Base-by-base conservation (phyloP, 176 grass and related monocot species). In the Eragrostis nindensis region DNA sequence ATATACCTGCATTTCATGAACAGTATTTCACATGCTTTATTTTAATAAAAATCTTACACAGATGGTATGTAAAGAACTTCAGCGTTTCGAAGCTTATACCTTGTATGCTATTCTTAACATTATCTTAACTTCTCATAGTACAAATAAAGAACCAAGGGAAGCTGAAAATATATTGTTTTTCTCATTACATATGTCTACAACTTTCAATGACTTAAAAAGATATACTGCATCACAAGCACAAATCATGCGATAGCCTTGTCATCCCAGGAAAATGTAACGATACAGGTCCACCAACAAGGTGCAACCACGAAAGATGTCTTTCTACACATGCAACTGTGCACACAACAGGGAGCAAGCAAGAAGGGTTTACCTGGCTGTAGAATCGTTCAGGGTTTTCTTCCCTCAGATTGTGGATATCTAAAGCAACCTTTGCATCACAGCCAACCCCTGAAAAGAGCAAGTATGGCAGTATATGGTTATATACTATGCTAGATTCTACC, bases 301-400 rank as follows among this genome's bases (percentile, higher is more conserved):
- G 47, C 48, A 26, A 64, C 70, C 40, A 25, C 17, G 41, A 21
- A 49, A 59, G 16, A 41, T 16, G 54, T 9, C 8, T 30, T 79
- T 22, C 6, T 17, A 52, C 30, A 49, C 40, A 65, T 22, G 32
- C 15, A 57, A 17, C 39, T 65, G 22, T 73, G 66, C 21, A 66
- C 40, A 76, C 41, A 56, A 55, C 32, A 86, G 55, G 38, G 65
- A 29, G 57, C 29, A 45, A 84, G 47, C 17, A 74, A 80, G 70
- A 18, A 18, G 38, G 16, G 52, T 8, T 29, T 91, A 94, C 95
- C 95, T 98, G 95, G 75, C 87, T 98, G 64, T 89, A 91, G 77
- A 98, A 98, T 68, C 91, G 84, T 73, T 98, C 95, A 86, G 95
- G 95, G 19, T 98, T 98, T 88, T 98, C 92, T 86, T 98, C 95